phyloP scores from a whole-genome alignment of 331 rosid genomes.

The Telfairia occidentalis region DNA sequence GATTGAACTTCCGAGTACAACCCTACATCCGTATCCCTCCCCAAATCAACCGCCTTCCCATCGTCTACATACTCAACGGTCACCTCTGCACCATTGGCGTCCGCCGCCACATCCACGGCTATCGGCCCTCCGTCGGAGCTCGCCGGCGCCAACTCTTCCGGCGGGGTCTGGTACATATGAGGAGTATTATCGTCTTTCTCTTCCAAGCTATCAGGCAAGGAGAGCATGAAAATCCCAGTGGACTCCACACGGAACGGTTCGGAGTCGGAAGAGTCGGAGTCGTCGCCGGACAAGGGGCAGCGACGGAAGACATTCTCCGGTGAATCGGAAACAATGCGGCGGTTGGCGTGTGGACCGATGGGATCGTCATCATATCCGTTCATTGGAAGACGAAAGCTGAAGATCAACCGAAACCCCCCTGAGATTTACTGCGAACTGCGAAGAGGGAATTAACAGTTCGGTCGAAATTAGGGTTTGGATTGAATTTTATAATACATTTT shows the following conservation, averaged over 20 bases:
- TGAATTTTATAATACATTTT: not conserved
- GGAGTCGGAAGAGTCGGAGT: conserved; percentile 1
- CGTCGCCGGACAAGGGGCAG: not conserved
- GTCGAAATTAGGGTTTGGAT: not conserved
- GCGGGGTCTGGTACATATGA: conserved; percentile 3
- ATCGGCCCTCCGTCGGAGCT: not conserved
- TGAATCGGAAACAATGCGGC: not conserved
- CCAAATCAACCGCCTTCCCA: conserved; percentile 3
- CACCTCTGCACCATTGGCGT: not conserved
- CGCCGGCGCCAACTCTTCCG: not conserved
- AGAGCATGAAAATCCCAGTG: conserved; percentile 10
- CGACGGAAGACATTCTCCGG: not conserved
- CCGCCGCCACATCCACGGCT: not conserved
- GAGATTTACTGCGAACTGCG: not conserved
- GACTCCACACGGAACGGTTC: not conserved
- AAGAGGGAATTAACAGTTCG: not conserved
- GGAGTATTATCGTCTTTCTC: not conserved
- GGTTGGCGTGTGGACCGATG: not conserved
- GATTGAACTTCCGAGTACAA: not conserved
- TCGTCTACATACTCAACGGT: not conserved
- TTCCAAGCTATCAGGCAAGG: conserved; percentile 7
- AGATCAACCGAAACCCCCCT: not conserved
- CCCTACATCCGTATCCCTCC: conserved; percentile 4
- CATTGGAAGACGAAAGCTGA: not conserved
- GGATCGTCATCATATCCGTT: not conserved